These are phyloP conservation scores for Nymphaea colorata DNA, from an alignment of 164 flowering plant genomes.

Conservation along the genomic window DNA sequence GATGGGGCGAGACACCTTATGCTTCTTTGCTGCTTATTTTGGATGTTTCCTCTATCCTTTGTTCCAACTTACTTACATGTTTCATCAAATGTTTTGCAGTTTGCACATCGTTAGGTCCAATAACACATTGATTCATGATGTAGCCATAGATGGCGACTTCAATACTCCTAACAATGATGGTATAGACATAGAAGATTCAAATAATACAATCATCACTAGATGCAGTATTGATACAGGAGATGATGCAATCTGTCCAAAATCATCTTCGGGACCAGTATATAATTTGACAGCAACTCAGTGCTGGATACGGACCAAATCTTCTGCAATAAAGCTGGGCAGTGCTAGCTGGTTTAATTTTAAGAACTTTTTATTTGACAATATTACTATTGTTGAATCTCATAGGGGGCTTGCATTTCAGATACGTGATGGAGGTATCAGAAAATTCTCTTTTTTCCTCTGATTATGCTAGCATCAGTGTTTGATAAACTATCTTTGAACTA, in stretches of 20 bases:
- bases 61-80: no score
- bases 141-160: constrained; percentile 74
- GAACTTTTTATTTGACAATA: constrained; percentile 60
- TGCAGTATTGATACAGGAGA: constrained; percentile 82
- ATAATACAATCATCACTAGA: constrained; percentile 70
- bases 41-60: no score
- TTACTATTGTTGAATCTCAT: constrained; percentile 83
- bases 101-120: constrained; percentile 71
- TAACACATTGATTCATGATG: constrained; percentile 48
- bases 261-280: constrained; percentile 54
- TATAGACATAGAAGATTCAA: constrained; percentile 89
- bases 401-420: constrained; percentile 94
- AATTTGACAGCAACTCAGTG: constrained; percentile 71
- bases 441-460: not conserved
- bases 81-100: constrained; percentile 29
- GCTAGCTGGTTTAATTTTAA: constrained; percentile 70
- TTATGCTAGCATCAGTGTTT: not conserved
- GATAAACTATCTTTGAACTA: not conserved
- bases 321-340: constrained; percentile 93
- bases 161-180: constrained; percentile 92
- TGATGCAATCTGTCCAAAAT: constrained; percentile 96
- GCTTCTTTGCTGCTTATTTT: no score
- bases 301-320: constrained; percentile 85
- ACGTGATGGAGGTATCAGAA: constrained; percentile 85
- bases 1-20: no score